Conservation (phyloP, 331 rosid species). For the Spiraea crenata region DNA sequence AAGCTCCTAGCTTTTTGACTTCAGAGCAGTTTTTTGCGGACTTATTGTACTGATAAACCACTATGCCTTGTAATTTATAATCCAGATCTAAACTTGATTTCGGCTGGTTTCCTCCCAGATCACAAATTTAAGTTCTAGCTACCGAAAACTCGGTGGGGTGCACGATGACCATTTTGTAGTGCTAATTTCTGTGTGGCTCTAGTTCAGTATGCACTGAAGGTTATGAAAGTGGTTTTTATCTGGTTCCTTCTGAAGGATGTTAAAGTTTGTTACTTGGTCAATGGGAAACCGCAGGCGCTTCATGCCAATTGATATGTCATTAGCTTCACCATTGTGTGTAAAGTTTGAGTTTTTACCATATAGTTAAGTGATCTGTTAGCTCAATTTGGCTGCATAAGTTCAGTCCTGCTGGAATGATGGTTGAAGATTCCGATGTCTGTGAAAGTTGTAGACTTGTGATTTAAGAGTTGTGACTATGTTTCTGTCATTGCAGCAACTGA, state of each 20-base stretch:
- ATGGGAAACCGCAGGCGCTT: background rate
- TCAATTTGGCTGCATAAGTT: background rate
- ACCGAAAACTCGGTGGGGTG: background rate
- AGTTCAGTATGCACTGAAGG: background rate
- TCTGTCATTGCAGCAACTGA: conserved; percentile 68
- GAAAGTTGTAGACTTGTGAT: background rate
- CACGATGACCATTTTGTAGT: too few relatives aligned
- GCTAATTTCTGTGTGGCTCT: background rate
- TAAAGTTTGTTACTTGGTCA: background rate
- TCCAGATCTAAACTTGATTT: conserved; percentile 33
- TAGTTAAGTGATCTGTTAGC: background rate
- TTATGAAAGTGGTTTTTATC: background rate
- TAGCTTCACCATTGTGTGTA: background rate
- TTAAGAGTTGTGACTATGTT: conserved; percentile 25
- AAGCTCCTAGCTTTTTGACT: conserved; percentile 23
- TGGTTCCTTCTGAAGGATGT: background rate
- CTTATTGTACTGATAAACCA: background rate
- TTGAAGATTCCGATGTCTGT: background rate
- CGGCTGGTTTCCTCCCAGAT: conserved; percentile 20
- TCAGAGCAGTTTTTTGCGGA: conserved; percentile 2
- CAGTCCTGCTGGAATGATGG: conserved; percentile 5
- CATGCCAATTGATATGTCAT: background rate
- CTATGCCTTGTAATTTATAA: conserved; percentile 18
- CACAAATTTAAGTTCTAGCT: conserved; percentile 17
- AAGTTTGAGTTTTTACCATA: background rate